phyloP scores from a whole-genome alignment of 129 eudicot species.

The Flaveria bidentis region DNA sequence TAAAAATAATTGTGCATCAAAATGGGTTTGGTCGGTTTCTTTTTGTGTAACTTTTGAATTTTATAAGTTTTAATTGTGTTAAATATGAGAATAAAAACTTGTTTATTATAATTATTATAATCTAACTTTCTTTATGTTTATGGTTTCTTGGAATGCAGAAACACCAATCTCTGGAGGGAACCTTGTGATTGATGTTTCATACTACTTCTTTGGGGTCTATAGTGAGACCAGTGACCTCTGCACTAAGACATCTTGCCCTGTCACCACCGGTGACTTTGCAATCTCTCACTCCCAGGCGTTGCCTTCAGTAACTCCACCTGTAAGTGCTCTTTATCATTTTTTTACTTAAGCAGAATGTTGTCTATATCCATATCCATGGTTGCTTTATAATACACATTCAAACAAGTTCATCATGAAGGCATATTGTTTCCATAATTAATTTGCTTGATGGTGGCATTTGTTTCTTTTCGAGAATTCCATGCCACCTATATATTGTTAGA shows the following conservation, averaged over 20 bases:
- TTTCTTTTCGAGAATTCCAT: background rate
- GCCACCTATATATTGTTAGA: background rate
- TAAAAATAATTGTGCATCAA: background rate
- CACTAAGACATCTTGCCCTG: constrained; percentile 72
- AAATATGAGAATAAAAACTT: background rate
- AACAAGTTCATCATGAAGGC: background rate
- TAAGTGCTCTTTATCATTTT: constrained; percentile 39
- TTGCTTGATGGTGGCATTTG: constrained; percentile 9
- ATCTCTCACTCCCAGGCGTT: constrained; percentile 84
- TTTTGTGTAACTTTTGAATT: background rate
- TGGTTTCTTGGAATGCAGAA: constrained; percentile 44
- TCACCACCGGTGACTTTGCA: constrained; percentile 62
- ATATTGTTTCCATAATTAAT: background rate
- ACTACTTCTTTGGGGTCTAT: constrained; percentile 51
- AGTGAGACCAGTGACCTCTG: constrained; percentile 75
- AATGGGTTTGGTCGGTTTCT: background rate
- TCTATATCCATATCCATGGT: background rate
- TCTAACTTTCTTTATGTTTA: background rate
- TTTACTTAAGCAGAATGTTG: background rate
- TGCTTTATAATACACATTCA: background rate
- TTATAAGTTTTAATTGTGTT: background rate
- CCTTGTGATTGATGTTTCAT: constrained; percentile 66
- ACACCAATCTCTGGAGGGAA: constrained; percentile 66
- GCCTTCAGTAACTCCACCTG: constrained; percentile 90
- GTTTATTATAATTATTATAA: too few relatives aligned